Evolutionary conservation across 2,329 filamentous ascomycete genomes (phyloP).

Genomic region (Fusarium veterinarium): DNA sequence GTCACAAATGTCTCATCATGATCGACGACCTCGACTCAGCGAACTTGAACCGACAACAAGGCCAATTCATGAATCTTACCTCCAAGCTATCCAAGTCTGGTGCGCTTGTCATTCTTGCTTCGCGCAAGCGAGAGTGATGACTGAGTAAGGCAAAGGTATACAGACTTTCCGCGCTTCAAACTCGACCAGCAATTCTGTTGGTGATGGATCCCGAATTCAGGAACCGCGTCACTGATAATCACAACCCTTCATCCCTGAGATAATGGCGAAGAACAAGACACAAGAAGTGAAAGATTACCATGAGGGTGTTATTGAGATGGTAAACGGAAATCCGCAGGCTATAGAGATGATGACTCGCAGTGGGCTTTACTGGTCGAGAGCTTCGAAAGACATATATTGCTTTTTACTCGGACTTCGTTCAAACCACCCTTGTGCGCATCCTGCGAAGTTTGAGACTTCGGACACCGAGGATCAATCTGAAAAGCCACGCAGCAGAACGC

Average conservation of each 20-base stretch:
- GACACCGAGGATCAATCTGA: not conserved
- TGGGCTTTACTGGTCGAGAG: not conserved
- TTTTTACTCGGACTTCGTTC: not conserved
- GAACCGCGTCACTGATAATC: not conserved
- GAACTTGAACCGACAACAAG: not conserved
- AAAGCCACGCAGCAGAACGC: not conserved
- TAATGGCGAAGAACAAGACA: not conserved
- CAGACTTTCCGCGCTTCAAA: not conserved
- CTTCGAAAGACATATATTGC: not conserved
- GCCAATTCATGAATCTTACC: not conserved
- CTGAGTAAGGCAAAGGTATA: not conserved
- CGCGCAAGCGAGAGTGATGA: not conserved
- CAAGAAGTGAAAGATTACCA: not conserved
- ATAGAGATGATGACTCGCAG: not conserved
- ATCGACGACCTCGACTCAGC: not conserved
- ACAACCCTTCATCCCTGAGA: not conserved
- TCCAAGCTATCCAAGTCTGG: not conserved
- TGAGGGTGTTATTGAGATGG: not conserved
- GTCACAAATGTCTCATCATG: not conserved
- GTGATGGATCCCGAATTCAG: not conserved
- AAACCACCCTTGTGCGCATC: rapidly evolving
- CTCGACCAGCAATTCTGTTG: not conserved
- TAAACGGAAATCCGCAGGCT: not conserved
- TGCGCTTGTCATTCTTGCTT: not conserved
- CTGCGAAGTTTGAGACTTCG: not conserved